phyloP scores from a whole-genome alignment of 768 basidiomycete species.

The Lepiota brunneoincarnata region DNA sequence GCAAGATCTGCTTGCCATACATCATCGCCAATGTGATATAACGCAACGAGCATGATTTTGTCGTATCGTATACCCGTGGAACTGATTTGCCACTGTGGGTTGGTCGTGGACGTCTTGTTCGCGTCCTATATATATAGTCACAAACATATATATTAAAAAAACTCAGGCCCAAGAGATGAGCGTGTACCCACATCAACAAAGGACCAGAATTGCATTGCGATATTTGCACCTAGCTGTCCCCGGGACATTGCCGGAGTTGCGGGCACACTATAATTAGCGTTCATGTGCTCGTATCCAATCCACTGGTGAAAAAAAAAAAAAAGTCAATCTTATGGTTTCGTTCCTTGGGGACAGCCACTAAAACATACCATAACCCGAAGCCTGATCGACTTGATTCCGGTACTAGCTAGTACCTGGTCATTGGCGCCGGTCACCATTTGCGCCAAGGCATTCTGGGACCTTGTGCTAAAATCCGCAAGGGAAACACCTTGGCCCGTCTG shows the following conservation, averaged over 20 bases:
- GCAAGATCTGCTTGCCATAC: conserved; percentile 17
- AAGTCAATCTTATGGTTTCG: conserved; percentile 14
- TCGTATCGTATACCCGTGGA: conserved; percentile 10
- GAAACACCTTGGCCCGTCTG: conserved; percentile 8
- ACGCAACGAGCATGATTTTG: conserved; percentile 12
- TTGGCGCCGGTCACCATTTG: conserved; percentile 15
- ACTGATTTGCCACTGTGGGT: conserved; percentile 10
- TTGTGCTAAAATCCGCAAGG: conserved; percentile 5
- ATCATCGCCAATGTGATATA: conserved; percentile 13
- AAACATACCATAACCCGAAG: conserved; percentile 13
- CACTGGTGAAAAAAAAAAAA: conserved; percentile 4
- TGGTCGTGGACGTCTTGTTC: conserved; percentile 13
- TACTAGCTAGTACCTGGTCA: conserved; percentile 5
- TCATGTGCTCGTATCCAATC: conserved; percentile 13
- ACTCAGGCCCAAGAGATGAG: no score
- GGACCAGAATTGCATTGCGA: conserved; percentile 25
- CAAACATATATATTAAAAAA: neutral
- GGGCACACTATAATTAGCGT: conserved; percentile 3
- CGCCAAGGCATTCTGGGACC: conserved; percentile 5
- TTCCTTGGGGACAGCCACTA: conserved; percentile 4
- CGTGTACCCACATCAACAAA: conserved; percentile 10
- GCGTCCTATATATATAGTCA: neutral
- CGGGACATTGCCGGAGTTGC: conserved; percentile 33
- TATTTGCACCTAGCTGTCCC: conserved; percentile 34
- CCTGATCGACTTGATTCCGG: conserved; percentile 1